Evolutionary conservation across 1,284 basidiomycete species (phyloP), one percentile per base, ranked within the genome.

Genomic region (Fomitopsis betulina): DNA sequence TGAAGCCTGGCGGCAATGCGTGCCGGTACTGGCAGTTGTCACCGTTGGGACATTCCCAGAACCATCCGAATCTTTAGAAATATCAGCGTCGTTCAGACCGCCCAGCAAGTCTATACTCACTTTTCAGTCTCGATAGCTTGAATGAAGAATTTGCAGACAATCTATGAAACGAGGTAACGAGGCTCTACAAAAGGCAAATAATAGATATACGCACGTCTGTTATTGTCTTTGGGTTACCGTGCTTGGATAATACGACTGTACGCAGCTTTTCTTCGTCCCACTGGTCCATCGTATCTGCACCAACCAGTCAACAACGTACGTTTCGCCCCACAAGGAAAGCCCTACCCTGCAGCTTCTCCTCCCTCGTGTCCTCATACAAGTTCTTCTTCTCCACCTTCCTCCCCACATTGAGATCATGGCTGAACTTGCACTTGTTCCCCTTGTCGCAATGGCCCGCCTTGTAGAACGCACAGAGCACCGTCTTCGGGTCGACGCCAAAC

Each of bases 61-160:
- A 95, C 93, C 93, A 95, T 35, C 93, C 93, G 67, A 89, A 92
- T 67, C 87, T 91, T 58, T 19, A 56, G 56, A 54, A 42, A 45
- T 42, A 53, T 40, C 27, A 40, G 3, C 2, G n/a, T 45, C 27
- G 45, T 15, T 3, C 39, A 19, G 10, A 3, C 13, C 19, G 35
- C 38, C 32, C 42, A 17, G 19, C 23, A 66, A 67, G 67, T n/a
- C 57, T 70, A 66, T 70, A 76, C 80, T 59, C 78, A 95, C 83
- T 93, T 94, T 70, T 93, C 87, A 12, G 83, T 82, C 73, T 99
- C 97, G 70, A 99, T 97, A 27, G 96, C 97, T 70, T 98, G 89
- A 63, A 99, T 91, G 71, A 99, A 99, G 76, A 79, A 88, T 76
- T 96, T 98, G 87, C 96, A 98, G 9, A 98, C 96, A 68, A 98